Percentiles rank a stretch among this genome's conserved stretches.
Conservation (phyloP, 2,329 filamentous ascomycete species). For the Dothiorella sarmentorum region DNA sequence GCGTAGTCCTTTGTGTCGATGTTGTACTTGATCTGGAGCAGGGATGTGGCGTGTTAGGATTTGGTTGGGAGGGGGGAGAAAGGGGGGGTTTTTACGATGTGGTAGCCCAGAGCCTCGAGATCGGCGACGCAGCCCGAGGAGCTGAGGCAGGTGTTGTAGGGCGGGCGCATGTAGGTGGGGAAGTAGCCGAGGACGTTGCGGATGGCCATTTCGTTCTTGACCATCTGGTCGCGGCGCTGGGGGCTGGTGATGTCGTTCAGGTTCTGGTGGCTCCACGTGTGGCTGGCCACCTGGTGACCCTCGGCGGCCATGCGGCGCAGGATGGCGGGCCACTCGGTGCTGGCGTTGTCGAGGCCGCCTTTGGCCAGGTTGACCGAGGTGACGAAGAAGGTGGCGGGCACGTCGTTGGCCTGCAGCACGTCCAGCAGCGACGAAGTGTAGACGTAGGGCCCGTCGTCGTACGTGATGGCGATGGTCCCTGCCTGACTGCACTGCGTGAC, state of each 20-base stretch:
- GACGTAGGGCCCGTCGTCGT: constrained; percentile 62
- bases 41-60: neutral
- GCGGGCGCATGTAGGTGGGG: constrained; percentile 52
- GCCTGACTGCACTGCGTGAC: constrained; percentile 54
- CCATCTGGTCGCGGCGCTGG: constrained; percentile 46
- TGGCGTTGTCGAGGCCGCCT: constrained; percentile 47
- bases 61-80: neutral
- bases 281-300: constrained; percentile 54
- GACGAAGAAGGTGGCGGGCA: constrained; percentile 66
- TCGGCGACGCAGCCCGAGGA: constrained; percentile 32
- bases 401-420: constrained; percentile 56
- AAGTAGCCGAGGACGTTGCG: constrained; percentile 45
- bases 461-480: constrained; percentile 63
- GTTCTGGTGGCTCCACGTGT: constrained; percentile 46
- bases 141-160: constrained; percentile 37
- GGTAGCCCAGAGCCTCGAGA: constrained; percentile 47
- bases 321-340: constrained; percentile 35
- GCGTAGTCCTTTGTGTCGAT: constrained; percentile 29
- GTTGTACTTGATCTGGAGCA: constrained; percentile 29
- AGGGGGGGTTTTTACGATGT: constrained; percentile 31
- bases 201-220: constrained; percentile 49
- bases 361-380: constrained; percentile 57
- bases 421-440: constrained; percentile 62
- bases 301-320: constrained; percentile 46
- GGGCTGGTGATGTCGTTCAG: constrained; percentile 34